These are phyloP conservation scores for Serpula lacrymans DNA, from an alignment of 768 basidiomycete genomes.

Conservation along the genomic window DNA sequence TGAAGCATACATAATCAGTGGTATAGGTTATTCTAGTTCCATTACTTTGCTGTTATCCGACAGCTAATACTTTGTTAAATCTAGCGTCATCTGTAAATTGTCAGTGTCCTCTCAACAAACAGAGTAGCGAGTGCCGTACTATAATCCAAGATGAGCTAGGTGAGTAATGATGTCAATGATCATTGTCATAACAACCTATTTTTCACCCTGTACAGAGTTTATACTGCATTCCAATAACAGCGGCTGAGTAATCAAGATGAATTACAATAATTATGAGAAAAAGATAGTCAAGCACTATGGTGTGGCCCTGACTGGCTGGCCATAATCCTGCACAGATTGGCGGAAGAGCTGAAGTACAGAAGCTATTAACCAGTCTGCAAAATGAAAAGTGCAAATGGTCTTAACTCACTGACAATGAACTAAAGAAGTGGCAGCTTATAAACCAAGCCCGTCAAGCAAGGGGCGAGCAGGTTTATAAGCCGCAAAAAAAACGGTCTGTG, in stretches of 20 bases:
- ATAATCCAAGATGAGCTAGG: slow-evolving; percentile 5
- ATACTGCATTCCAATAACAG: not conserved
- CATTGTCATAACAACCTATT: slow-evolving; percentile 1
- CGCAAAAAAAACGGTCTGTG: slow-evolving; percentile 12
- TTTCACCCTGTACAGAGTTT: slow-evolving; percentile 1
- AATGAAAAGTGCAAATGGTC: slow-evolving; percentile 1
- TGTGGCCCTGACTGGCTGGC: not conserved
- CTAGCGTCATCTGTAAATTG: not conserved
- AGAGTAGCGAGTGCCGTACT: slow-evolving; percentile 2
- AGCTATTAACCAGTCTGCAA: not conserved
- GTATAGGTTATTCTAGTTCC: slow-evolving; percentile 2
- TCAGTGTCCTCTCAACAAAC: slow-evolving; percentile 4
- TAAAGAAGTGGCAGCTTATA: not conserved
- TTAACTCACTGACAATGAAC: not conserved
- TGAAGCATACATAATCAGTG: not conserved
- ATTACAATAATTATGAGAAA: slow-evolving; percentile 1
- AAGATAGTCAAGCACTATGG: not conserved
- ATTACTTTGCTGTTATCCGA: too few species aligned
- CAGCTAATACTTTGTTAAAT: not conserved
- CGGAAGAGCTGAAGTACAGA: slow-evolving; percentile 3
- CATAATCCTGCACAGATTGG: slow-evolving; percentile 4
- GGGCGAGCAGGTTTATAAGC: slow-evolving; percentile 7
- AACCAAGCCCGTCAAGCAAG: slow-evolving; percentile 3
- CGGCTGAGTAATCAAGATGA: slow-evolving; percentile 1
- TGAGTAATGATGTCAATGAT: not conserved